phyloP scores from a whole-genome alignment of 1,284 basidiomycete genomes.

The Macrocybe sp. region DNA sequence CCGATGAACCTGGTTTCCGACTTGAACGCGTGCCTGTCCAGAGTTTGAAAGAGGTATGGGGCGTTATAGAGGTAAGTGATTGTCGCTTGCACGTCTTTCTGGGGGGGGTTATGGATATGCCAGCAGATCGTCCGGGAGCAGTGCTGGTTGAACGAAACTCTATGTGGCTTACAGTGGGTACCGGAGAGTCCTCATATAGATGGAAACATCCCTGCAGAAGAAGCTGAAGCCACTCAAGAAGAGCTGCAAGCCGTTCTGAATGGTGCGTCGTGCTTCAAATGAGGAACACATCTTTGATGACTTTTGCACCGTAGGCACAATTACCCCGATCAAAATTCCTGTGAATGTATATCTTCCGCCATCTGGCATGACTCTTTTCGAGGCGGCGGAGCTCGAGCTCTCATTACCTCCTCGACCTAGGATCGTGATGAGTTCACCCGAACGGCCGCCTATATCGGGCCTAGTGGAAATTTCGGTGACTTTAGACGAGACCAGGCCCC shows the following conservation, averaged over 20 bases:
- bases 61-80: constrained; percentile 55
- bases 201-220: constrained; percentile 24
- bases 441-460: constrained; percentile 55
- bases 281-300: constrained; percentile 1
- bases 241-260: constrained; percentile 52
- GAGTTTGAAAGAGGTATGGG: constrained; percentile 66
- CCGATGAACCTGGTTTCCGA: constrained; percentile 68
- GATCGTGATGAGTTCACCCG: constrained; percentile 51
- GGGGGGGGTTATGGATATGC: background rate
- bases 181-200: constrained; percentile 39
- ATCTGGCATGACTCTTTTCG: constrained; percentile 35
- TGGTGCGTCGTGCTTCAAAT: constrained; percentile 30
- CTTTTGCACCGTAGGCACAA: constrained; percentile 35
- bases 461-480: constrained; percentile 50
- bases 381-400: constrained; percentile 30
- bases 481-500: constrained; percentile 44
- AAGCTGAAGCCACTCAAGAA: constrained; percentile 39
- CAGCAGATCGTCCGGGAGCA: constrained; percentile 68
- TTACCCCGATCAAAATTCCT: constrained; percentile 51
- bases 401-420: constrained; percentile 31
- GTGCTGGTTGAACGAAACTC: constrained; percentile 70
- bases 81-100: background rate
- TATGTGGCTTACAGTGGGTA: constrained; percentile 53
- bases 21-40: constrained; percentile 65
- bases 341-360: constrained; percentile 53